Conservation (phyloP, 2,329 filamentous ascomycete species). For the Phaeosphaeria sp. region DNA sequence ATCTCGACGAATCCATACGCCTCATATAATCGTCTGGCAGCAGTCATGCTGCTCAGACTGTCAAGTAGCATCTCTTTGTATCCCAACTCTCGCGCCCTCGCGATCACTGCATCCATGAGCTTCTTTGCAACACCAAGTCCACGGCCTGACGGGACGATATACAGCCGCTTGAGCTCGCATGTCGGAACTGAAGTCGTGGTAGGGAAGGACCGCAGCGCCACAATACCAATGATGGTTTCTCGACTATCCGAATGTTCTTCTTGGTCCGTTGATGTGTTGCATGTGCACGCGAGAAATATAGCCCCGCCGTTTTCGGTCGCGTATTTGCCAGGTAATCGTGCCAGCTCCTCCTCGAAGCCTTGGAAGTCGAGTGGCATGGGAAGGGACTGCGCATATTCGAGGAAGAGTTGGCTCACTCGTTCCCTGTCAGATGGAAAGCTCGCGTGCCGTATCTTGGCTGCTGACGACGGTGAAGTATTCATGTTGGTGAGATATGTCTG, state of each 20-base stretch:
- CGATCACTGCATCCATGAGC: slow-evolving; percentile 56
- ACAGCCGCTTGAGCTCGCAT: slow-evolving; percentile 67
- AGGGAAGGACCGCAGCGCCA: slow-evolving; percentile 56
- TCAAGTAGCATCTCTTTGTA: slow-evolving; percentile 64
- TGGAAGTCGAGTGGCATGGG: slow-evolving; percentile 65
- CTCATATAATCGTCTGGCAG: slow-evolving; percentile 59
- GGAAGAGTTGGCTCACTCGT: slow-evolving; percentile 46
- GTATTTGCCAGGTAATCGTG: slow-evolving; percentile 63
- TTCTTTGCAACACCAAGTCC: slow-evolving; percentile 58
- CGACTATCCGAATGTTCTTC: background rate
- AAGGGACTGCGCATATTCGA: slow-evolving; percentile 52
- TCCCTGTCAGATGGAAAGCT: slow-evolving; percentile 51
- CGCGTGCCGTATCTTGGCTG: slow-evolving; percentile 36
- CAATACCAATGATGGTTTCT: slow-evolving; percentile 53
- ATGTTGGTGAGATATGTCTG: background rate
- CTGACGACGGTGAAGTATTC: background rate
- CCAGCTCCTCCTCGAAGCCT: slow-evolving; percentile 61
- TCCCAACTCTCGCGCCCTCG: slow-evolving; percentile 54
- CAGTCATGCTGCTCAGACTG: slow-evolving; percentile 61
- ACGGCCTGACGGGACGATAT: slow-evolving; percentile 56
- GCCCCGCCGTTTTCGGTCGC: slow-evolving; percentile 52
- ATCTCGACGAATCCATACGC: slow-evolving; percentile 60
- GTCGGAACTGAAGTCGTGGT: slow-evolving; percentile 14
- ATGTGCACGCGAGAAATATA: slow-evolving; percentile 54
- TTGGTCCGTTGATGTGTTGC: background rate